Conservation (phyloP, 768 basidiomycete species). For the Amanita pallidorosea region DNA sequence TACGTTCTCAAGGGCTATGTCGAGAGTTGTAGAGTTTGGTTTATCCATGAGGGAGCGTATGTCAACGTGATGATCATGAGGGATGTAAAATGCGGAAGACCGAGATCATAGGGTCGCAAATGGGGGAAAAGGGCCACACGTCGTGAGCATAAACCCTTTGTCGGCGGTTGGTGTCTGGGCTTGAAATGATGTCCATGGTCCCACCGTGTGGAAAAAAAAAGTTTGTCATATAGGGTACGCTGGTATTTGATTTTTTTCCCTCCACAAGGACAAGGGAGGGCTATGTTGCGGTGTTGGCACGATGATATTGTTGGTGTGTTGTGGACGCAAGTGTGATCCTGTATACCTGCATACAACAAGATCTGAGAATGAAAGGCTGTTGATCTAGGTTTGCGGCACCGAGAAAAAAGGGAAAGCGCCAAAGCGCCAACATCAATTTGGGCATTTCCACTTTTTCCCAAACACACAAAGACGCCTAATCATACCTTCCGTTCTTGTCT, state of each 20-base stretch:
- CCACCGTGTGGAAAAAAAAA: neutral
- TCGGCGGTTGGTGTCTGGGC: neutral
- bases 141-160: neutral
- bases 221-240: neutral
- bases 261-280: neutral
- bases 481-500: neutral
- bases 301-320: neutral
- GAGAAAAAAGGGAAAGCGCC: neutral
- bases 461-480: neutral
- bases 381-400: neutral
- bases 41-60: neutral
- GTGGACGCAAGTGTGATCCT: neutral
- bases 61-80: neutral
- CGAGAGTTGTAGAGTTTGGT: neutral
- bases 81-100: conserved; percentile 5
- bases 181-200: neutral
- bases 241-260: neutral
- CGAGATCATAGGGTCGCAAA: neutral
- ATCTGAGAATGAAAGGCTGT: neutral
- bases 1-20: neutral
- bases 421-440: neutral
- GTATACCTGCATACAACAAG: neutral
- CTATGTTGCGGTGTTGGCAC: neutral
- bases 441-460: neutral
- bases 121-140: neutral